phyloP scores from a whole-genome alignment of 2,329 filamentous ascomycete genomes.

The Aspergillus hortae region DNA sequence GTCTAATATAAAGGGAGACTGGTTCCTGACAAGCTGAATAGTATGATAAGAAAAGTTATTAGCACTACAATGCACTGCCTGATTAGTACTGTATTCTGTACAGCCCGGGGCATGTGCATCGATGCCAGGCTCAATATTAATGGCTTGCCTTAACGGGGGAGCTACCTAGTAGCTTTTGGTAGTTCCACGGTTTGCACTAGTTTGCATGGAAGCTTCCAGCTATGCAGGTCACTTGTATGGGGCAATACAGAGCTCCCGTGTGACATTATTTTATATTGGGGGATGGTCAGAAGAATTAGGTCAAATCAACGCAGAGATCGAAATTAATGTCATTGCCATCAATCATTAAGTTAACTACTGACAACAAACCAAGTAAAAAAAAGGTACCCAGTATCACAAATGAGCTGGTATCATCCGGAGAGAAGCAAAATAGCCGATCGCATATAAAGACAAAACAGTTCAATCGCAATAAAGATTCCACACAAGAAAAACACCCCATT shows the following conservation, averaged over 20 bases:
- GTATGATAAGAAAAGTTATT: conserved; percentile 4
- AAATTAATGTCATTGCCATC: conserved; percentile 27
- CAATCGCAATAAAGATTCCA: conserved; percentile 11
- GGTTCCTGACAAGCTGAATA: conserved; percentile 5
- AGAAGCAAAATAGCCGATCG: conserved; percentile 20
- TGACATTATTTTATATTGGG: not conserved
- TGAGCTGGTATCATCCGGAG: conserved; percentile 39
- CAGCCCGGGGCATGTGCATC: too few relatives aligned
- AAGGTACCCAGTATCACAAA: conserved; percentile 27
- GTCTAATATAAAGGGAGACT: not conserved
- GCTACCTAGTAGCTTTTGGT: not conserved
- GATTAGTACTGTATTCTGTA: too few relatives aligned
- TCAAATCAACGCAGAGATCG: conserved; percentile 1
- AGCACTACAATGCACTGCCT: not conserved
- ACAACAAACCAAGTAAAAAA: conserved; percentile 17
- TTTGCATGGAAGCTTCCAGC: not conserved
- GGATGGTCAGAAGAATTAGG: not conserved
- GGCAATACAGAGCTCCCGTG: not conserved
- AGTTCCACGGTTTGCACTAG: not conserved
- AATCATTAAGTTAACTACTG: conserved; percentile 28
- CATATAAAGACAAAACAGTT: conserved; percentile 13
- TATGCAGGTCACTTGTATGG: not conserved
- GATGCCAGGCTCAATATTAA: not conserved
- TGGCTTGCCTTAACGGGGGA: not conserved
- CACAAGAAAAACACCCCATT: conserved; percentile 6